Evolutionary conservation across 2,329 filamentous ascomycete genomes (phyloP).

Genomic region (Xylariaceae sp.): DNA sequence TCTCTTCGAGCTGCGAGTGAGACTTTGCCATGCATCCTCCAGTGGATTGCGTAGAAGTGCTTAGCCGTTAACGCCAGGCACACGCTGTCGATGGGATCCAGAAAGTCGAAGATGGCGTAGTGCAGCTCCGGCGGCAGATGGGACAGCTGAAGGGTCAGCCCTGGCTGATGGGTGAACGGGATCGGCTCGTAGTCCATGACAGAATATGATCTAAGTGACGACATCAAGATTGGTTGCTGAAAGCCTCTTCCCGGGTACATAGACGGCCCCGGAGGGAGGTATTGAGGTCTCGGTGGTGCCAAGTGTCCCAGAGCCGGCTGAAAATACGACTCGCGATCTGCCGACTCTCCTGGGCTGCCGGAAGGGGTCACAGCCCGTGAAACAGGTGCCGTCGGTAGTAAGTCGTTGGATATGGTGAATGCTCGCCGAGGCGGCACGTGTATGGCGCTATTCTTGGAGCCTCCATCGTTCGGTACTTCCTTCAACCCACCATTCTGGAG

Average conservation of each 20-base stretch:
- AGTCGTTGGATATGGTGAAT: slow-evolving; percentile 30
- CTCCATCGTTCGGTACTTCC: slow-evolving; percentile 1
- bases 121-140: slow-evolving; percentile 56
- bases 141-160: slow-evolving; percentile 42
- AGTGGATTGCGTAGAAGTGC: slow-evolving; percentile 55
- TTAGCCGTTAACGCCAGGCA: slow-evolving; percentile 56
- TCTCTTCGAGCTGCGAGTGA: slow-evolving; percentile 51
- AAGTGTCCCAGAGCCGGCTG: slow-evolving; percentile 7
- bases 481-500: slow-evolving; percentile 16
- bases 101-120: slow-evolving; percentile 55
- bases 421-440: slow-evolving; percentile 29
- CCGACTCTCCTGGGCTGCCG: slow-evolving; percentile 21
- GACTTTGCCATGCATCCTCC: slow-evolving; percentile 51
- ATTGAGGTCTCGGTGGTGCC: slow-evolving; percentile 12
- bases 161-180: slow-evolving; percentile 45
- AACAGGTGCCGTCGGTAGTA: slow-evolving; percentile 19
- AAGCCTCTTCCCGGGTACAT: slow-evolving; percentile 13
- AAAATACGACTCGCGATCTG: slow-evolving; percentile 23
- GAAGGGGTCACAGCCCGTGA: slow-evolving; percentile 22
- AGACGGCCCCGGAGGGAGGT: slow-evolving; percentile 12
- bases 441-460: slow-evolving; percentile 10
- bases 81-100: slow-evolving; percentile 60
- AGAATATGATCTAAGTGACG: slow-evolving; percentile 53
- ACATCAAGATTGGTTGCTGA: slow-evolving; percentile 36
- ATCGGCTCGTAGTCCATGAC: slow-evolving; percentile 55